phyloP scores from a whole-genome alignment of 805 yeast species.

The Priceomyces melissophilus region DNA sequence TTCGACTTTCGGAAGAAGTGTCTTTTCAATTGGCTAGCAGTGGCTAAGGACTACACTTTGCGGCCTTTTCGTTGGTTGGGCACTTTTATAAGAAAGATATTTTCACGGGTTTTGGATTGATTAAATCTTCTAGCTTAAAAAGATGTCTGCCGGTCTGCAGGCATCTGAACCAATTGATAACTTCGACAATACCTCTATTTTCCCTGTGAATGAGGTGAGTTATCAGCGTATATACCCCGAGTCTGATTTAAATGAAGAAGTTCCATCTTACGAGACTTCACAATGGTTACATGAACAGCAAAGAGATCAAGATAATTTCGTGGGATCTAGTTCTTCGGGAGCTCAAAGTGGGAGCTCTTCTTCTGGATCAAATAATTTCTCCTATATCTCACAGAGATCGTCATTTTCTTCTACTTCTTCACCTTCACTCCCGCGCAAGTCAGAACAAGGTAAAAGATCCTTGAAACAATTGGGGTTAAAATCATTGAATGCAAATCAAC shows the following conservation, averaged over 20 bases:
- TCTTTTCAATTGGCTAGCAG: too few species aligned
- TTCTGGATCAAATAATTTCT: background rate
- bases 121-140: background rate
- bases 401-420: background rate
- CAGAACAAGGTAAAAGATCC: constrained; percentile 14
- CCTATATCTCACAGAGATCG: constrained; percentile 1
- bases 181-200: background rate
- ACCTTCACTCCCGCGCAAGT: constrained; percentile 6
- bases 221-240: too few species aligned
- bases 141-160: background rate
- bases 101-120: too few species aligned
- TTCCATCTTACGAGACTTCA: constrained; percentile 42
- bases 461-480: constrained; percentile 63
- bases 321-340: constrained; percentile 2
- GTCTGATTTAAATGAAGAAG: constrained; percentile 30
- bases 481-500: constrained; percentile 72
- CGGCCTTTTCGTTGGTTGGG: too few species aligned
- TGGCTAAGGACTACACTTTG: too few species aligned
- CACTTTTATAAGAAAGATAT: too few species aligned
- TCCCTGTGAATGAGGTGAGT: background rate
- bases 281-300: constrained; percentile 29
- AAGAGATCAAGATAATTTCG: constrained; percentile 2
- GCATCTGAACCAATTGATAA: background rate
- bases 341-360: constrained; percentile 3
- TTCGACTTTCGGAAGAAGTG: too few species aligned